phyloP scores from a whole-genome alignment of 2,329 filamentous ascomycete species.

The Aspergillus ustus region DNA sequence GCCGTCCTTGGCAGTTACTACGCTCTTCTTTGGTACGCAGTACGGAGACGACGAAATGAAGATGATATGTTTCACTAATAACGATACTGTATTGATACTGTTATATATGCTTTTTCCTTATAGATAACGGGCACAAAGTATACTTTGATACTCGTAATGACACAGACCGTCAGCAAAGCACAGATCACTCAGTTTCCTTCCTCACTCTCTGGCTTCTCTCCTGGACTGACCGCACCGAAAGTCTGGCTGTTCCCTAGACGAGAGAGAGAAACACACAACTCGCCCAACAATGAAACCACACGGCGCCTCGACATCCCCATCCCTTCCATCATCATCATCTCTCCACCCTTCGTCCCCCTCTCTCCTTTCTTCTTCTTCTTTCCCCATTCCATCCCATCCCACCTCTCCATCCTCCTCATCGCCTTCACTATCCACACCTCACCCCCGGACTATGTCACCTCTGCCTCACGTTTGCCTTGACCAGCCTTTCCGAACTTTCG shows the following conservation, averaged over 20 bases:
- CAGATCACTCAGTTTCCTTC: conserved; percentile 1
- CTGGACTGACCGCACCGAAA: conserved; percentile 28
- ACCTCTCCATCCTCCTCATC: conserved; percentile 22
- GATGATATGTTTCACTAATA: neutral
- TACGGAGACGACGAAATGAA: neutral
- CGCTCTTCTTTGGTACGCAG: neutral
- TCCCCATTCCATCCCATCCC: conserved; percentile 21
- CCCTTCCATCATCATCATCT: conserved; percentile 34
- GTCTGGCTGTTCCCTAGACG: conserved; percentile 31
- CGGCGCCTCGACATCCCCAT: conserved; percentile 30
- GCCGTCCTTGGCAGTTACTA: neutral
- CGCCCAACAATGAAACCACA: conserved; percentile 38
- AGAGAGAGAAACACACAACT: conserved; percentile 28
- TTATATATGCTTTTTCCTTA: neutral
- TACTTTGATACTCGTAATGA: conserved; percentile 15
- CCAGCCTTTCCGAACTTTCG: conserved; percentile 35
- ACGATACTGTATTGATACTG: neutral
- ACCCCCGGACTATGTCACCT: conserved; percentile 38
- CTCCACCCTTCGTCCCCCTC: conserved; percentile 21
- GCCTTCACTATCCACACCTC: conserved; percentile 20
- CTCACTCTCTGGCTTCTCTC: conserved; percentile 20
- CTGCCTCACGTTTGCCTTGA: conserved; percentile 28
- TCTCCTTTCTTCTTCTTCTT: conserved; percentile 25
- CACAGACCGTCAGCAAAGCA: neutral
- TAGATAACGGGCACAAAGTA: conserved; percentile 12